Percentiles rank a stretch among this genome's conserved stretches.
Conservation (phyloP, 768 basidiomycete species). For the Symmetrospora coprosmae region DNA sequence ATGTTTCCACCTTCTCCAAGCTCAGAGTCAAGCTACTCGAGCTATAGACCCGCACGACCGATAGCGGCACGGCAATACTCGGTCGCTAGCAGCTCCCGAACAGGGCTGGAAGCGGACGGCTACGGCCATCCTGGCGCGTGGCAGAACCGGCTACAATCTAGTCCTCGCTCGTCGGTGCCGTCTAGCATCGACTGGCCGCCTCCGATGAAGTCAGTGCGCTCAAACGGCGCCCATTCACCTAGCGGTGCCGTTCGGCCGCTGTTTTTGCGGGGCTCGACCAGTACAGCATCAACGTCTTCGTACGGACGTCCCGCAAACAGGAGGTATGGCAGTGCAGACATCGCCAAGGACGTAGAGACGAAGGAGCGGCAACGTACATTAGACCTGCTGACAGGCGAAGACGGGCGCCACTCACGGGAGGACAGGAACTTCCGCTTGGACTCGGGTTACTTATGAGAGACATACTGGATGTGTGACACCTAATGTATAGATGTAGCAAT, state of each 20-base stretch:
- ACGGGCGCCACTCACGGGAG: no score
- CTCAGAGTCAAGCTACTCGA: no score
- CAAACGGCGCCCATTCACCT: neutral
- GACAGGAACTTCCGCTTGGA: no score
- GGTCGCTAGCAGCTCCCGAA: no score
- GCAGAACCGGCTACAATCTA: no score
- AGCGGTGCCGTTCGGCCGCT: neutral
- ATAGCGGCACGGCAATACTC: no score
- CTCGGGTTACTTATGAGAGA: neutral
- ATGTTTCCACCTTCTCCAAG: neutral
- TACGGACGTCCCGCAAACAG: no score
- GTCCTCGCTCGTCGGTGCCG: no score
- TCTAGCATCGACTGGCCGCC: constrained; percentile 4
- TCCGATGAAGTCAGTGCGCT: neutral
- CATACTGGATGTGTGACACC: neutral
- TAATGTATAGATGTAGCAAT: neutral
- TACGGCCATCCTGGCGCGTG: no score
- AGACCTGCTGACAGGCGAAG: neutral
- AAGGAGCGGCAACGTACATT: neutral
- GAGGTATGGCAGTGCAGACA: neutral
- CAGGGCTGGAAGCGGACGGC: no score
- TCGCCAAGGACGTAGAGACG: neutral
- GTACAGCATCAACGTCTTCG: no score
- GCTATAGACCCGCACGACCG: no score
- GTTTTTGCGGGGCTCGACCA: neutral